Base-by-base conservation (phyloP, 805 yeast genomes). In the Nakazawaea siamensis region DNA sequence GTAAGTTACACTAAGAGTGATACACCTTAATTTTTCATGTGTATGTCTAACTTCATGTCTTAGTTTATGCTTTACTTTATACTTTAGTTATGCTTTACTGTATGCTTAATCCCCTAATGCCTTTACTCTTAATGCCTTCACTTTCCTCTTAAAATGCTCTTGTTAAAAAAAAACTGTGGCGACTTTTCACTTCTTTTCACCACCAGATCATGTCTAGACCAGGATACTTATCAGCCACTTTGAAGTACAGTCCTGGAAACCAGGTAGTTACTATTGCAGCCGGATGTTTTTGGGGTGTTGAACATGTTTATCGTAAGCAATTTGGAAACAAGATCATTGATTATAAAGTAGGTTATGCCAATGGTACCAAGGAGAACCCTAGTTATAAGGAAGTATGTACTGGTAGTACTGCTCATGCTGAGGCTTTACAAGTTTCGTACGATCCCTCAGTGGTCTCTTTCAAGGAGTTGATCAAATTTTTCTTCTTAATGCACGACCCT, bases 401-500 rank as follows among this genome's bases (percentile, higher is more conserved):
- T 4, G 90, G 88, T 19, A 62, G 65, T n/a, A 86, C 97, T 1
- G 69, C 74, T 29, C 75, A 54, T 50, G 95, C 94, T 4, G 98
- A 90, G 55, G 78, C 83, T 5, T 59, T 90, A 15, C 96, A 90
- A 55, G 64, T 90, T 10, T 66, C 90, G 1, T 92, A 73, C 49
- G 88, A 87, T 48, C 95, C 96, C 17, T 43, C 66, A 3, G 44
- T 55, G n/a, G 66, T 84, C 2, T 41, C 72, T 3, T 66, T 76
- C 48, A 70, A 59, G 37, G 83, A 80, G 19, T 58, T 90, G 29
- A 58, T 85, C 28, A 88, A 80, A 37, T 84, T 88, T 46, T 92
- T 90, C 64, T 88, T 86, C 64, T 68, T 80, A 49, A 85, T 86
- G 55, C 98, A 90, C 55, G 97, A 92, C 57, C 97, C 98, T 31